Conservation (phyloP, 1,284 basidiomycete genomes). For the Fomitopsis schrenkii region DNA sequence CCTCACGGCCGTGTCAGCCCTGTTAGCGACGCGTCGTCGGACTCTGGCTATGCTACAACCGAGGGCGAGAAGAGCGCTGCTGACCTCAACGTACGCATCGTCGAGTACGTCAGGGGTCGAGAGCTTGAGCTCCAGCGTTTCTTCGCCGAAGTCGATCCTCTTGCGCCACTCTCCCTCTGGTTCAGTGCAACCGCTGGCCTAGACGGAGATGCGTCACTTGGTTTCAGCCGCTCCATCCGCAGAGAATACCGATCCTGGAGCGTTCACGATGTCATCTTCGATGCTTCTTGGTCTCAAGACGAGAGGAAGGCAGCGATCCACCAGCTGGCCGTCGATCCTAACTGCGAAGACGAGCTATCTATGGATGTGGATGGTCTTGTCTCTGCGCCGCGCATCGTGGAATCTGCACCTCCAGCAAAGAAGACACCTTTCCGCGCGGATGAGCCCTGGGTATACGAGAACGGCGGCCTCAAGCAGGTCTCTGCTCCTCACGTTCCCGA, state of each 20-base stretch:
- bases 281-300: not conserved
- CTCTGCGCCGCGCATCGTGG: constrained; percentile 5
- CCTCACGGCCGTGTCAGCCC: not conserved
- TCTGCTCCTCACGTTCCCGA: not conserved
- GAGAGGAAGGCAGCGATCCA: constrained; percentile 1
- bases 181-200: constrained; percentile 11
- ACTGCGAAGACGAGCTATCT: constrained; percentile 8
- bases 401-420: not conserved
- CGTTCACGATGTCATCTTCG: constrained; percentile 13
- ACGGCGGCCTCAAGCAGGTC: constrained; percentile 1
- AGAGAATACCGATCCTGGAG: constrained; percentile 16
- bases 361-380: constrained; percentile 9
- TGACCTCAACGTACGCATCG: not conserved
- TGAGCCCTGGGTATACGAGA: constrained; percentile 8
- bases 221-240: constrained; percentile 15
- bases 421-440: not conserved
- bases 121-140: constrained; percentile 13
- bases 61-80: not conserved
- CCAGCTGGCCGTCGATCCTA: not conserved
- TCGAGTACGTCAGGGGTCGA: constrained; percentile 11
- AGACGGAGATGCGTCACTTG: constrained; percentile 14
- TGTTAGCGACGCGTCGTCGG: not conserved
- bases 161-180: constrained; percentile 7
- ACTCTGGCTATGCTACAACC: not conserved
- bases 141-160: constrained; percentile 11